Base-by-base conservation (phyloP, 306 rosid genomes). In the Medicago lupulina region DNA sequence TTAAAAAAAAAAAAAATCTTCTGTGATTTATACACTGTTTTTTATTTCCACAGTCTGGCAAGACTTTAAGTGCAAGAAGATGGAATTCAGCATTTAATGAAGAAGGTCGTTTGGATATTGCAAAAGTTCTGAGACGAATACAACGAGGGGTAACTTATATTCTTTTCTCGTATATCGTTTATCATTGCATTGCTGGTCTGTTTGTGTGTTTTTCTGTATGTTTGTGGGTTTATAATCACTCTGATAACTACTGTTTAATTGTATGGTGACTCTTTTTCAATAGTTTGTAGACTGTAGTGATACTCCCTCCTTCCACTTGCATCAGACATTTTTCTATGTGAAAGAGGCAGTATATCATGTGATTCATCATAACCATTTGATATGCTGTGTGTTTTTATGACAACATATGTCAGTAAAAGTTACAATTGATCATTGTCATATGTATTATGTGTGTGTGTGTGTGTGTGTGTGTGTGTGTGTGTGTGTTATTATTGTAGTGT, bases 71-170 rank as follows among this genome's bases (percentile, higher is more conserved):
- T 81, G 81, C 83, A 79, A 87, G 97, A 83, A 90, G 98, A 77
- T 94, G 97, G 97, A 76, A 87, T 25, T 89, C 95, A 60, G 89
- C 98, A 71, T 94, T 94, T 75, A 71, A 88, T 57, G 75, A 71
- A 77, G 97, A 90, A n/a, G 98, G 98, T 74, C 96, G 75, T 76
- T 80, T 94, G 85, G 94, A 92, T 76, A 94, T 94, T 53, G 98
- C 90, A 7, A 82, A 82, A 79, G 93, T 94, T 69, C 93, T 94
- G 63, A 80, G 97, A 85, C 83, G 96, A 80, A 90, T 94, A 75
- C 98, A 94, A 70, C 86, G 89, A 14, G 97, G 97, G 97, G 98
- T 94, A 94, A 82, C 28, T 55, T 73, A 51, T 60, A 15, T 73
- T 75, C 5, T 47, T 70, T 73, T 60, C 78, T 14, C 46, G 62